phyloP scores from a whole-genome alignment of 73 alveolate genomes.

The Vitrella brassicaformis region DNA sequence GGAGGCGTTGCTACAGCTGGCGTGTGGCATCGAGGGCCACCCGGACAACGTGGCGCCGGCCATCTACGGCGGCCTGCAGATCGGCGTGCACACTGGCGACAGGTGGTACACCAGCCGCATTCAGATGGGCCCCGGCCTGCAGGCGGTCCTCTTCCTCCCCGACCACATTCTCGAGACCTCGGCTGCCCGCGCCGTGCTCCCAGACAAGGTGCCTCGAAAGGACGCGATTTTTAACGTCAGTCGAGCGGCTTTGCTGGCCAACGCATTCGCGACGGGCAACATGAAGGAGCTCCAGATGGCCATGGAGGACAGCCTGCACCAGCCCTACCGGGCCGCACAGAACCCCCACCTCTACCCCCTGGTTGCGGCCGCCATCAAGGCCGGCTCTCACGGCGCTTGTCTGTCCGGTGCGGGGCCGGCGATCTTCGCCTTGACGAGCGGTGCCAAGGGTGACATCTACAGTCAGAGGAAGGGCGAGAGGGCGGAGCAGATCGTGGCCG shows the following conservation, averaged over 20 bases:
- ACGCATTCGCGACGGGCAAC: neutral
- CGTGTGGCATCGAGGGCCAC: neutral
- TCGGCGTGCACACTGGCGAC: neutral
- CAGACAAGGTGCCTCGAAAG: neutral
- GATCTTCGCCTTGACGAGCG: slow-evolving; percentile 21
- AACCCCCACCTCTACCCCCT: neutral
- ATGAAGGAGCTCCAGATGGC: neutral
- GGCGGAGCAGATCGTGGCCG: neutral
- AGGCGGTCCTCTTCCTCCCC: neutral
- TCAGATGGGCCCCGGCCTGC: neutral
- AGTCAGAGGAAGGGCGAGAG: neutral
- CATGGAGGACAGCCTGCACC: neutral
- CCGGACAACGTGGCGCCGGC: slow-evolving; percentile 1
- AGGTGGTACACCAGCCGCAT: neutral
- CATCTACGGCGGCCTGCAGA: slow-evolving; percentile 1
- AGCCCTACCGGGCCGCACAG: neutral
- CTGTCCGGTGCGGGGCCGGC: slow-evolving; percentile 33
- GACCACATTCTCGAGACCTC: neutral
- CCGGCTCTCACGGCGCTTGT: neutral
- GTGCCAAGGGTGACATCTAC: neutral
- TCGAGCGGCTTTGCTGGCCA: neutral
- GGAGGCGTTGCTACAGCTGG: neutral
- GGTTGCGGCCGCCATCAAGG: neutral
- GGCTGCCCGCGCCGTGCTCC: neutral
- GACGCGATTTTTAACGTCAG: neutral